Evolutionary conservation across 495 filamentous ascomycete species (phyloP).

Genomic region (Baudoinia panamericana): DNA sequence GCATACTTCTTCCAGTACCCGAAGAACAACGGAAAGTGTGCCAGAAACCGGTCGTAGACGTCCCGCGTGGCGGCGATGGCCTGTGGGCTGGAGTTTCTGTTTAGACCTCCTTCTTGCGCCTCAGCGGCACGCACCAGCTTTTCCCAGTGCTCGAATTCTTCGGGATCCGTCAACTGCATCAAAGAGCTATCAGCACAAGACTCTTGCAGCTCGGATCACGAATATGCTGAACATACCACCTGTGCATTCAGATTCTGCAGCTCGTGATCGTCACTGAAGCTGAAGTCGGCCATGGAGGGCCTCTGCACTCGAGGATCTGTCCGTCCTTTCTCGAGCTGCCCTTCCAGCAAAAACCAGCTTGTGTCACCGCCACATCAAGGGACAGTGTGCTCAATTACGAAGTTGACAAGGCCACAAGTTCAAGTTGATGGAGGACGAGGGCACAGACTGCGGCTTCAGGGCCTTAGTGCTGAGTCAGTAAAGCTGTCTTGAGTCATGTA

Average conservation of each 20-base stretch:
- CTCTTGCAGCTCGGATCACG: not conserved
- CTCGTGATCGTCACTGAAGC: constrained; percentile 70
- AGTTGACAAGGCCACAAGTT: too few species aligned
- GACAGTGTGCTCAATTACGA: too few species aligned
- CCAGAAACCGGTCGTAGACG: constrained; percentile 82
- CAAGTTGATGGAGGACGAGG: too few species aligned
- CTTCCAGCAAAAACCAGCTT: too few species aligned
- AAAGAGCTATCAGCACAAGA: not conserved
- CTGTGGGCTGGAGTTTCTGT: constrained; percentile 89
- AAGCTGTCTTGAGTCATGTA: too few species aligned
- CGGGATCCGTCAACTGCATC: constrained; percentile 46
- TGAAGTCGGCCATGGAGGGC: constrained; percentile 37
- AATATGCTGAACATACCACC: constrained; percentile 47
- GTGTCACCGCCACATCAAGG: too few species aligned
- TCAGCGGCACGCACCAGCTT: constrained; percentile 75
- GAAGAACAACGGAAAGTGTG: constrained; percentile 90
- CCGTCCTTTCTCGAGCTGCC: too few species aligned
- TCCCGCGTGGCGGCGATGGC: constrained; percentile 74
- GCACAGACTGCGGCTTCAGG: too few species aligned
- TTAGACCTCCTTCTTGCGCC: constrained; percentile 80
- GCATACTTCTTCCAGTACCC: constrained; percentile 99
- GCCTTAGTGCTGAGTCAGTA: too few species aligned
- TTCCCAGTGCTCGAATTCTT: constrained; percentile 94
- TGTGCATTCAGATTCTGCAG: constrained; percentile 64
- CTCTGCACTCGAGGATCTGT: too few species aligned